Base-by-base conservation (phyloP, 2,329 filamentous ascomycete genomes). In the Pseudocercospora vitis region DNA sequence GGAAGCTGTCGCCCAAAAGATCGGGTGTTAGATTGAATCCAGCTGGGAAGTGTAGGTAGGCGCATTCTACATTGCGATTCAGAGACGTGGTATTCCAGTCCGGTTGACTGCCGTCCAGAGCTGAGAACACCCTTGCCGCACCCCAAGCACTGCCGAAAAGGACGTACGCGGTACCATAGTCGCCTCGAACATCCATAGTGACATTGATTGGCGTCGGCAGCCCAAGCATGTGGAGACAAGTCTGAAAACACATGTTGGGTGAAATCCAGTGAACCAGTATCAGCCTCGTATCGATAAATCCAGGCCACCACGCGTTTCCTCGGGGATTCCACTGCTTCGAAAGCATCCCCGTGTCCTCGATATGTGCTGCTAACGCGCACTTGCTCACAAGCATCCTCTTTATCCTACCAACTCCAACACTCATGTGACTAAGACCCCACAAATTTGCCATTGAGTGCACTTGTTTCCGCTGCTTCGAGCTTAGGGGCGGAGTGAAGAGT, bases 381-480 rank as follows among this genome's bases (percentile, higher is more conserved):
- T 55, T 55, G 28, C 48, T 48, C 14, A 55, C 40, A 9, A 55
- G 44, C 12, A 55, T 48, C 11, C 48, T 32, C 26, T 51, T 52
- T 8, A 33, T 24, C 3, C 29, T 16, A 2, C 48, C 48, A 8
- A 14, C n/a, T 14, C 53, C 53, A 2, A 55, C 37, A 29, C 48
- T 55, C 48, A 52, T 48, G 28, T 55, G 53, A 23, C 53, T 48
- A 14, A 55, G 48, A 5, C 44, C 48, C 48, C 48, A 51, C 48
- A 55, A 21, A 26, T 55, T 55, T n/a, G 53, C 42, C 53, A 55
- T 48, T 12, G 53, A 55, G 9, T 55, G 53, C 2, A 55, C 48
- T 32, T 55, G 53, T 31, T 55, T 55, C 14, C 53, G 31, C 35
- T 51, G 53, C n/a, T 44, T 32, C 7, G 44, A 44, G 26, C 48